A percentile compares a stretch with the other conserved stretches of the same genome.
phyloP scores from a whole-genome alignment of 2,329 filamentous ascomycete genomes.

The Calonectria pauciramosa region DNA sequence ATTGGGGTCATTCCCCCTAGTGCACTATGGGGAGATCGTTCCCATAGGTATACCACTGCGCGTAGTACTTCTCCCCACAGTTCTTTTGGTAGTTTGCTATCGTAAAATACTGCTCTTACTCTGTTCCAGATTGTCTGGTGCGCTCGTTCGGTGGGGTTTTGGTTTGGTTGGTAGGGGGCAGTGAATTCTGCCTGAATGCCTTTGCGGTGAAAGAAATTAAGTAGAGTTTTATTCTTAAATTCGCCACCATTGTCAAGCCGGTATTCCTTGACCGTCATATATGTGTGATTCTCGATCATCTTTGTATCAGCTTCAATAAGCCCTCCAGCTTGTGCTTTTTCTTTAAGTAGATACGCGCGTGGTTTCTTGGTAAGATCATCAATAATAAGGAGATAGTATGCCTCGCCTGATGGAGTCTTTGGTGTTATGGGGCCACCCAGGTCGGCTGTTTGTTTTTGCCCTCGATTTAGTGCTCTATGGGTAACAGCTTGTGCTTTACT shows the following conservation, averaged over 20 bases:
- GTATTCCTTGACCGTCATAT: not conserved
- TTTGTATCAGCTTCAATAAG: too few species aligned
- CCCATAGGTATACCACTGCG: not conserved
- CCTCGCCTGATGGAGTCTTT: not conserved
- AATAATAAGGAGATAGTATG: not conserved
- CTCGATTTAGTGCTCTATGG: too few species aligned
- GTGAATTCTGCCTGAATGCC: not conserved
- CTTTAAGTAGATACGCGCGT: not conserved
- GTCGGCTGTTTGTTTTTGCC: not conserved
- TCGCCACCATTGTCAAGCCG: not conserved
- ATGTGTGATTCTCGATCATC: not conserved
- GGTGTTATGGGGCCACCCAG: not conserved
- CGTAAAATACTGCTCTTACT: not conserved
- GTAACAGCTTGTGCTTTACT: too few species aligned
- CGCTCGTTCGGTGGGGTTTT: not conserved
- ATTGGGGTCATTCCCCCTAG: not conserved
- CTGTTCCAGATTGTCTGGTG: not conserved
- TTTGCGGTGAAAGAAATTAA: not conserved
- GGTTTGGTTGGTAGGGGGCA: not conserved
- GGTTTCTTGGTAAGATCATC: not conserved
- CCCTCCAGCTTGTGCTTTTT: not conserved
- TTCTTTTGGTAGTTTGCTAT: not conserved
- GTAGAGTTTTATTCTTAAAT: not conserved
- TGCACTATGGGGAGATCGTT: not conserved
- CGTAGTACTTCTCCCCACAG: too few species aligned